These are phyloP conservation scores for Lachnellula occidentalis DNA, from an alignment of 2,329 filamentous ascomycete genomes.

Conservation along the genomic window DNA sequence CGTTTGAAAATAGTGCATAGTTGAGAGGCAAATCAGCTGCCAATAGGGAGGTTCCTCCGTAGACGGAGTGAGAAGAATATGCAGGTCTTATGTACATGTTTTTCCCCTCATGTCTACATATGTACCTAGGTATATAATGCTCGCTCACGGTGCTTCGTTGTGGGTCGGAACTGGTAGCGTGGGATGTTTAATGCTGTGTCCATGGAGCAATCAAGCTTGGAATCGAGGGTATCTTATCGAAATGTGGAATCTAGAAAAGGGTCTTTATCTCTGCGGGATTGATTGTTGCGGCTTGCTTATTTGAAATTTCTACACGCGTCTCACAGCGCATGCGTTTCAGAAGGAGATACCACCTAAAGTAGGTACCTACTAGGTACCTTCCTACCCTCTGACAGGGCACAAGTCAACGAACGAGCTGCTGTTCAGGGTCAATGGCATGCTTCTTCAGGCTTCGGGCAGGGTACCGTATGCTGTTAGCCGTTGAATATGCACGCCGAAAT, in stretches of 20 bases:
- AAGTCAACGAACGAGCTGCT: too few species aligned
- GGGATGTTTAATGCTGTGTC: not conserved
- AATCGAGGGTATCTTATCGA: not conserved
- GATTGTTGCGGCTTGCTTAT: conserved; percentile 8
- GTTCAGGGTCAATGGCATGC: too few species aligned
- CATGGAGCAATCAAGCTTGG: not conserved
- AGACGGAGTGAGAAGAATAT: not conserved
- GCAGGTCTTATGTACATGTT: not conserved
- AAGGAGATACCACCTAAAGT: conserved; percentile 7
- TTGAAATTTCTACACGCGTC: conserved; percentile 15
- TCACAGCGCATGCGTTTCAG: conserved; percentile 14
- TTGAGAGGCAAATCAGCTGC: not conserved
- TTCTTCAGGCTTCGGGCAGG: too few species aligned
- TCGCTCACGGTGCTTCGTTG: not conserved
- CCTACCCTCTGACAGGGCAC: not conserved
- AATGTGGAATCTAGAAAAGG: conserved; percentile 1
- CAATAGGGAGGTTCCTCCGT: not conserved
- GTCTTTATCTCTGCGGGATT: not conserved
- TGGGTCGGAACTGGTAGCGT: not conserved
- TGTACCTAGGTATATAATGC: not conserved
- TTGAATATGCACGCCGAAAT: too few species aligned
- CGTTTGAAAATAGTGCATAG: too few species aligned
- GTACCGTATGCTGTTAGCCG: too few species aligned
- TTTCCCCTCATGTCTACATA: not conserved
- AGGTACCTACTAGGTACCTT: too few species aligned